phyloP scores from a whole-genome alignment of 164 flowering plant genomes.

The Umbellularia californica region DNA sequence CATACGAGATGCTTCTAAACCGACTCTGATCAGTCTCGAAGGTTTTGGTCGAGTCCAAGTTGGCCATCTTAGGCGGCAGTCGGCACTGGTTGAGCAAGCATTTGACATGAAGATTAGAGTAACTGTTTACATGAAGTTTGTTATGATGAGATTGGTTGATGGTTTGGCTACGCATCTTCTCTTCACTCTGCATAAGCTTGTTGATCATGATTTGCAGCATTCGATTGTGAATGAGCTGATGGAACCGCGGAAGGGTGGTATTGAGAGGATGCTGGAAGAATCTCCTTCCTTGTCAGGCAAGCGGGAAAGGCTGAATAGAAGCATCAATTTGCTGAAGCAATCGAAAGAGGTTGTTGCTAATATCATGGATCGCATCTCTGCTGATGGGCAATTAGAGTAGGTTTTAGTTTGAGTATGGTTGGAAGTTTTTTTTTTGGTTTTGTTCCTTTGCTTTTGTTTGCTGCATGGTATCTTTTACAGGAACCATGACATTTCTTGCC shows the following conservation, averaged over 20 bases:
- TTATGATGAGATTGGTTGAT: conserved; percentile 28
- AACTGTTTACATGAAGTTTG: conserved; percentile 31
- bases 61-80: conserved; percentile 16
- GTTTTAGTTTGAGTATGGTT: no score
- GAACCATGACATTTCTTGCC: no score
- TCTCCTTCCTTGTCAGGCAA: conserved; percentile 21
- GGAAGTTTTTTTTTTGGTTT: no score
- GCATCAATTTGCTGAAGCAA: conserved; percentile 23
- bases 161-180: conserved; percentile 19
- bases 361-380: conserved; percentile 10
- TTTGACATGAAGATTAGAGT: conserved; percentile 36
- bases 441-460: no score
- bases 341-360: conserved; percentile 10
- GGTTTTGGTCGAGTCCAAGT: conserved; percentile 21
- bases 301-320: conserved; percentile 21
- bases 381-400: no score
- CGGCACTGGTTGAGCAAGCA: conserved; percentile 17
- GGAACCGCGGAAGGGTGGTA: conserved; percentile 14
- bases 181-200: conserved; percentile 6
- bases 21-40: background rate
- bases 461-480: no score
- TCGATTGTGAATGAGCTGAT: conserved; percentile 24
- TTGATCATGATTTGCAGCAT: conserved; percentile 14
- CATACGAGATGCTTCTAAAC: background rate
- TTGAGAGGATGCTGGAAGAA: conserved; percentile 29